Evolutionary conservation across 2,329 filamentous ascomycete genomes (phyloP).

Genomic region (Exophiala oligosperma): DNA sequence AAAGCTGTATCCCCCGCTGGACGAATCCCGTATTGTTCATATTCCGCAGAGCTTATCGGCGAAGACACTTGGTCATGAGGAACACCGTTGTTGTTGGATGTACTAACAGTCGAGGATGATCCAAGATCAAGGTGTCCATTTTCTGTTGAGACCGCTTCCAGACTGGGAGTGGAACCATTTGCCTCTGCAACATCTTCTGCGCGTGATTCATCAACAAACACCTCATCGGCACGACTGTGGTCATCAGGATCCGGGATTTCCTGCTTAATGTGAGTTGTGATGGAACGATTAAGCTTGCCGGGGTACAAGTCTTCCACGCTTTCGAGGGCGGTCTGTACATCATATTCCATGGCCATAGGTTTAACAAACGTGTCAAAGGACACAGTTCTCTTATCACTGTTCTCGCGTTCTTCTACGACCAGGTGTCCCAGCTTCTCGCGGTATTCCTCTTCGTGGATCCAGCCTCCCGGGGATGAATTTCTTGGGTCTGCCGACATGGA

Average conservation of each 20-base stretch:
- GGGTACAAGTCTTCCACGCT: constrained; percentile 87
- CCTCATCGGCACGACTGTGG: not conserved
- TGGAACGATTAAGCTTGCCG: constrained; percentile 51
- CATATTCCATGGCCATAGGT: constrained; percentile 52
- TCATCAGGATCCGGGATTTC: not conserved
- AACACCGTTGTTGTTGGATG: not conserved
- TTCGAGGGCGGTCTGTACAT: constrained; percentile 74
- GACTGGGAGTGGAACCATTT: not conserved
- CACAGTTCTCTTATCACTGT: constrained; percentile 39
- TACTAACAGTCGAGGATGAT: not conserved
- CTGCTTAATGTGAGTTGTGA: not conserved
- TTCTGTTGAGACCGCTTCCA: constrained; percentile 1
- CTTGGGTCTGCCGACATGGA: constrained; percentile 86
- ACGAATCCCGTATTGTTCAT: constrained; percentile 33
- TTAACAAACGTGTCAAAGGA: constrained; percentile 67
- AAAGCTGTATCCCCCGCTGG: constrained; percentile 20
- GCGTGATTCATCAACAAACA: constrained; percentile 16
- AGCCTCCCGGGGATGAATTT: constrained; percentile 70
- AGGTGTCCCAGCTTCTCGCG: constrained; percentile 64
- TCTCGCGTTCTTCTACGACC: constrained; percentile 62
- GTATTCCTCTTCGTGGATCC: constrained; percentile 91
- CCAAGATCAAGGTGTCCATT: not conserved
- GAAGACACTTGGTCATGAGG: constrained; percentile 2
- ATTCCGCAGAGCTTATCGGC: constrained; percentile 31
- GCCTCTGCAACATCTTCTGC: not conserved